Evolutionary conservation across 2,329 filamentous ascomycete genomes (phyloP).

Genomic region (Ilyonectria robusta): DNA sequence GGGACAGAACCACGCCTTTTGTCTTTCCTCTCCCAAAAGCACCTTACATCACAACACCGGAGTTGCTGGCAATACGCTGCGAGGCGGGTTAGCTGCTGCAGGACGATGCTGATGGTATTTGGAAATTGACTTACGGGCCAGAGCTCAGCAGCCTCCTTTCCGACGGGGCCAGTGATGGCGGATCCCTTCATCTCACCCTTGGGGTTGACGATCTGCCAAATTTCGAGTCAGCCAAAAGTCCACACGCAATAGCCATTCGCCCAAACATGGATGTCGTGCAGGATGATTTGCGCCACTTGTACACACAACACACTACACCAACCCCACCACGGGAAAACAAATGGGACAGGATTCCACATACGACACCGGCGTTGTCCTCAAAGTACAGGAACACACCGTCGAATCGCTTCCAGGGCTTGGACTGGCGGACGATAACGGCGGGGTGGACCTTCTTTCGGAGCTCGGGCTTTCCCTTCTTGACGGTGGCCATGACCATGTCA

Average conservation of each 20-base stretch:
- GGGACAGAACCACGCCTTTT: conserved; percentile 52
- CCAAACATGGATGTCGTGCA: neutral
- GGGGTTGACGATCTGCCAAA: conserved; percentile 93
- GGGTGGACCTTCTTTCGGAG: conserved; percentile 99
- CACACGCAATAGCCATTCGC: neutral
- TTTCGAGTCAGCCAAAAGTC: conserved; percentile 52
- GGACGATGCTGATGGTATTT: neutral
- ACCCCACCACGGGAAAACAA: neutral
- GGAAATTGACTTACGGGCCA: conserved; percentile 85
- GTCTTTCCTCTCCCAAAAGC: conserved; percentile 49
- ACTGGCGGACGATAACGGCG: conserved; percentile 97
- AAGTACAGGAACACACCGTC: conserved; percentile 99
- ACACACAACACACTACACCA: neutral
- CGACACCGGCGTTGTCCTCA: conserved; percentile 99
- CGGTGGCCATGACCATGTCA: conserved; percentile 99
- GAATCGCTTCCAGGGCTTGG: conserved; percentile 99
- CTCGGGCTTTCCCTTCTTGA: conserved; percentile 99
- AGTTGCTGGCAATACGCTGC: conserved; percentile 99
- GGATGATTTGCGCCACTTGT: neutral
- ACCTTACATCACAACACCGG: conserved; percentile 99
- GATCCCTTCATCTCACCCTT: conserved; percentile 99
- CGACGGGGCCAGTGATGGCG: conserved; percentile 98
- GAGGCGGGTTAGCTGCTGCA: conserved; percentile 50
- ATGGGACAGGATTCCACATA: conserved; percentile 65
- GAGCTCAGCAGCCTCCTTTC: conserved; percentile 99